These are phyloP conservation scores for Triticum timopheevii DNA, from an alignment of 176 grass and related monocot species.

Conservation along the genomic window DNA sequence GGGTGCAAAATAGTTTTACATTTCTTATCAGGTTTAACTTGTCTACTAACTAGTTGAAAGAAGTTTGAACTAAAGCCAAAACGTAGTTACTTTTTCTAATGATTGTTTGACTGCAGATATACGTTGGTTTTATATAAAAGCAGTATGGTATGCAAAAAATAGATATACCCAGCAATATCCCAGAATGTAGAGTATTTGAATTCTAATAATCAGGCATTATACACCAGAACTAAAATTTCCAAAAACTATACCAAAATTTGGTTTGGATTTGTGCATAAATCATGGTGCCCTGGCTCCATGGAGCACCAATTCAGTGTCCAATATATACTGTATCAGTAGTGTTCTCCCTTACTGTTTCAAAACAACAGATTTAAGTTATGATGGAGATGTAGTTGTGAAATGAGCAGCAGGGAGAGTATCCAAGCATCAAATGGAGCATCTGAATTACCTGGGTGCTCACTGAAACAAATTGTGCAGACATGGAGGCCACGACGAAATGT, in stretches of 20 bases:
- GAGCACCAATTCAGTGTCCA: neutral
- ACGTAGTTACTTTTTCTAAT: neutral
- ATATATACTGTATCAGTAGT: neutral
- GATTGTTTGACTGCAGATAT: neutral
- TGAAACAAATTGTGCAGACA: conserved; percentile 54
- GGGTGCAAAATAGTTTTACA: neutral
- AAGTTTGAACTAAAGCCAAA: neutral
- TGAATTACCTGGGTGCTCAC: conserved; percentile 32
- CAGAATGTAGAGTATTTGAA: neutral
- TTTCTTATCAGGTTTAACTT: neutral
- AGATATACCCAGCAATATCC: neutral
- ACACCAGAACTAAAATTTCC: neutral
- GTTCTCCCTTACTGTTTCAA: neutral
- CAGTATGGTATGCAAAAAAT: neutral
- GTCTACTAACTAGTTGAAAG: neutral
- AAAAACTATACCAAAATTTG: neutral
- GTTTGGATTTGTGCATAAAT: neutral
- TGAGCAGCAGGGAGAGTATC: neutral
- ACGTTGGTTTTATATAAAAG: neutral
- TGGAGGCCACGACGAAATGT: conserved; percentile 47
- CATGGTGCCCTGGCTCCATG: conserved; percentile 8
- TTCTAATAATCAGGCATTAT: neutral
- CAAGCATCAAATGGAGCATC: neutral
- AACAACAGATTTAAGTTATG: neutral
- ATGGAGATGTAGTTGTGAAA: neutral